Conservation (phyloP, 768 basidiomycete species). For the Lentinula guzmanii region DNA sequence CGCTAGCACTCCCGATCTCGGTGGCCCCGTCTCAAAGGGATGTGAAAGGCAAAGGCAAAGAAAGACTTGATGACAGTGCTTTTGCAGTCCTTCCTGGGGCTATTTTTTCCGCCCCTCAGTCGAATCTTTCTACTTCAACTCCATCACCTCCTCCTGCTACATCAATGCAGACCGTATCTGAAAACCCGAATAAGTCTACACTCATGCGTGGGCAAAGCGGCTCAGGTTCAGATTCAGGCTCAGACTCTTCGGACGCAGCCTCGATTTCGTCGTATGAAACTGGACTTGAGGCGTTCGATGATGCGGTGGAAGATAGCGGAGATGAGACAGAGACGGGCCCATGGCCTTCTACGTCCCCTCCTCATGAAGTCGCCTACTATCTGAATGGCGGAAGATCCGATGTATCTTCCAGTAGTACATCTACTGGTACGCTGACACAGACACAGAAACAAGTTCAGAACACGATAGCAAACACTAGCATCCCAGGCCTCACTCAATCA, state of each 20-base stretch:
- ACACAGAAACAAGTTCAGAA: background rate
- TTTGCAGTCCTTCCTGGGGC: background rate
- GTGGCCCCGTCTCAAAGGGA: background rate
- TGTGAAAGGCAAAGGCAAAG: background rate
- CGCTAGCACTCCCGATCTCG: background rate
- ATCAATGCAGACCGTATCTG: background rate
- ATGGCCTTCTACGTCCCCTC: constrained; percentile 9
- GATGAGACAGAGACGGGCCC: constrained; percentile 1
- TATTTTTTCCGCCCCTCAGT: background rate
- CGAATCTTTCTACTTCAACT: background rate
- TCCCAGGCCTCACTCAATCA: background rate
- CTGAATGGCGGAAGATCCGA: background rate
- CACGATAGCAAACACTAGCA: background rate
- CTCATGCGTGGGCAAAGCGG: background rate
- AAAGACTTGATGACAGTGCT: background rate
- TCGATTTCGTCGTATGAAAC: constrained; percentile 67
- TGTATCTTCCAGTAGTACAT: constrained; percentile 9
- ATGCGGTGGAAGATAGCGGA: constrained; percentile 8
- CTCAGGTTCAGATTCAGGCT: constrained; percentile 8
- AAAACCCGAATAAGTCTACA: no score
- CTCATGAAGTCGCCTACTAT: constrained; percentile 7
- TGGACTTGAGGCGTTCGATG: constrained; percentile 47
- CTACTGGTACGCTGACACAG: constrained; percentile 9
- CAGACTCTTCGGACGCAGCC: constrained; percentile 25
- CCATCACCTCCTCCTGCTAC: background rate